A percentile compares a stretch with the other conserved stretches of the same genome.
phyloP scores from a whole-genome alignment of 2,329 filamentous ascomycete species.

The Pseudogymnoascus sp. region DNA sequence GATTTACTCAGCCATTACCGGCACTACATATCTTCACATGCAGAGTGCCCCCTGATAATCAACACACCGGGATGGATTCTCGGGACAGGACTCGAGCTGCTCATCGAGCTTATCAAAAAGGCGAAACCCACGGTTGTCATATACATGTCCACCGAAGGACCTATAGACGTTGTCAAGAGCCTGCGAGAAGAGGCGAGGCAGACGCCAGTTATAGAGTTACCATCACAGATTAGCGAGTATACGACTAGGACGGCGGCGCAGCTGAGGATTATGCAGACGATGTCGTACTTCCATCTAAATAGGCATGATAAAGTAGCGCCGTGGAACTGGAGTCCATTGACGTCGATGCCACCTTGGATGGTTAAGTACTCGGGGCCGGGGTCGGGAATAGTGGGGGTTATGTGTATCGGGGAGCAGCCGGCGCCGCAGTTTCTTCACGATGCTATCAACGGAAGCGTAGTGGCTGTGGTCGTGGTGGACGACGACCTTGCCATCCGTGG shows the following conservation, averaged over 20 bases:
- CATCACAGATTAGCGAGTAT: conserved; percentile 50
- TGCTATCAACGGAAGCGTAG: conserved; percentile 60
- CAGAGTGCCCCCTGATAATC: conserved; percentile 52
- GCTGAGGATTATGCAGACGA: conserved; percentile 64
- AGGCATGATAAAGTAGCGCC: conserved; percentile 15
- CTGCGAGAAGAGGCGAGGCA: conserved; percentile 36
- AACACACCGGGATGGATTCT: conserved; percentile 71
- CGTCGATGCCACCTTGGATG: conserved; percentile 49
- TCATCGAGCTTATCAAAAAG: conserved; percentile 47
- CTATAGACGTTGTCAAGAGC: conserved; percentile 46
- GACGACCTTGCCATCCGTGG: conserved; percentile 41
- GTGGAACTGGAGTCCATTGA: conserved; percentile 50
- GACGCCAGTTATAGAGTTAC: conserved; percentile 42
- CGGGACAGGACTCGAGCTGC: conserved; percentile 58
- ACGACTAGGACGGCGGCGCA: conserved; percentile 55
- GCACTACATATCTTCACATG: conserved; percentile 32
- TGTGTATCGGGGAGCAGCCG: conserved; percentile 60
- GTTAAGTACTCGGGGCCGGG: conserved; percentile 48
- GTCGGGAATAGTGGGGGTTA: conserved; percentile 53
- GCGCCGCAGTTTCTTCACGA: conserved; percentile 51
- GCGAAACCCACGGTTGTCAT: conserved; percentile 54
- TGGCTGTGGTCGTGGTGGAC: conserved; percentile 58
- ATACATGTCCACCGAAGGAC: conserved; percentile 60
- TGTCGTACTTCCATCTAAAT: conserved; percentile 65
- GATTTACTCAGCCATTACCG: conserved; percentile 56